Evolutionary conservation across 495 filamentous ascomycete species (phyloP).

Genomic region (Podospora australis): DNA sequence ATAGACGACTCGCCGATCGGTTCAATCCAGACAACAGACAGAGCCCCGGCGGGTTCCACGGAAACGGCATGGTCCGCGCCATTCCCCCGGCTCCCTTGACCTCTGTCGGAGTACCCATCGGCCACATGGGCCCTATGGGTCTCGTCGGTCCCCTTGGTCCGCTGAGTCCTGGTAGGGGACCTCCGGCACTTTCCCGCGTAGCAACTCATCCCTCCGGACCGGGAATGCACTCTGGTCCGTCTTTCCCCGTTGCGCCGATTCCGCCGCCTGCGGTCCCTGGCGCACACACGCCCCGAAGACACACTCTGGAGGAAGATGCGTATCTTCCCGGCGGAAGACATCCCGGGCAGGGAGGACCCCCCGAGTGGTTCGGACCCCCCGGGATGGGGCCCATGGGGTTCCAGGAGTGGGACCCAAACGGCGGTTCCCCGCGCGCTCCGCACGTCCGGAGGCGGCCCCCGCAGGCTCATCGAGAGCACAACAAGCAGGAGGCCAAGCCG

Average conservation of each 20-base stretch:
- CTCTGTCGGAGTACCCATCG: constrained; percentile 15
- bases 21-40: constrained; percentile 36
- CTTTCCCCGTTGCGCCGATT: background rate
- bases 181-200: constrained; percentile 20
- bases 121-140: constrained; percentile 10
- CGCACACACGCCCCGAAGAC: constrained; percentile 25
- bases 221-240: constrained; percentile 12
- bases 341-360: constrained; percentile 9
- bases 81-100: constrained; percentile 6
- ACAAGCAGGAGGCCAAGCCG: constrained; percentile 25
- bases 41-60: constrained; percentile 1
- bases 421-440: constrained; percentile 22
- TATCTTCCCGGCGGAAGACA: constrained; percentile 21
- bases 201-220: constrained; percentile 22
- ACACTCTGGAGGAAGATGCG: constrained; percentile 38
- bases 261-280: constrained; percentile 20
- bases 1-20: constrained; percentile 38
- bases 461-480: constrained; percentile 20
- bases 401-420: constrained; percentile 6
- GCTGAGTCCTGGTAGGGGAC: constrained; percentile 13
- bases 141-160: constrained; percentile 16
- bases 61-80: background rate
- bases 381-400: constrained; percentile 9
- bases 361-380: constrained; percentile 11
- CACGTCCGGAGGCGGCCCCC: constrained; percentile 20